These are phyloP conservation scores for Parafenestella ontariensis DNA, from an alignment of 2,329 filamentous ascomycete species.

Conservation along the genomic window DNA sequence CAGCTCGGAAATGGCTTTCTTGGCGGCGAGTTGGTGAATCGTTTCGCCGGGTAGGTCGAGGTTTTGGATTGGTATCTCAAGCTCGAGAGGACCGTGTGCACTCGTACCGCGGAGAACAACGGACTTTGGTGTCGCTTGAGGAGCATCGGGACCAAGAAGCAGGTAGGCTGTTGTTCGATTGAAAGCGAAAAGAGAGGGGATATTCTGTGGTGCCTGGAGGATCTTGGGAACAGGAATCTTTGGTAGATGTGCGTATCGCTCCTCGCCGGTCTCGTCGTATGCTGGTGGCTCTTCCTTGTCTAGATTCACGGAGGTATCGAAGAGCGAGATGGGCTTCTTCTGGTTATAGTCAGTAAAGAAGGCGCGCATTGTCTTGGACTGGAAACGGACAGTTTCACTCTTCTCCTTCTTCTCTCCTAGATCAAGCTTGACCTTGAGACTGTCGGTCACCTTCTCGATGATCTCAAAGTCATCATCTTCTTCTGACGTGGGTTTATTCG, in stretches of 20 bases:
- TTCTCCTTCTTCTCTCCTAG: conserved; percentile 19
- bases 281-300: conserved; percentile 46
- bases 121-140: conserved; percentile 58
- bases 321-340: conserved; percentile 65
- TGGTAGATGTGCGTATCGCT: conserved; percentile 62
- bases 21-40: conserved; percentile 74
- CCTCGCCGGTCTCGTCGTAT: conserved; percentile 35
- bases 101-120: conserved; percentile 67
- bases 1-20: conserved; percentile 71
- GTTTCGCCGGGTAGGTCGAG: conserved; percentile 58
- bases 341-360: conserved; percentile 19
- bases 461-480: conserved; percentile 66
- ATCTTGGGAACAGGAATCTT: conserved; percentile 61
- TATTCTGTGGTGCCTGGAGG: conserved; percentile 68
- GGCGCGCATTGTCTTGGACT: neutral
- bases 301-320: conserved; percentile 59
- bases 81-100: conserved; percentile 64
- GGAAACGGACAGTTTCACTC: conserved; percentile 11
- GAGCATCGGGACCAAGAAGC: conserved; percentile 63
- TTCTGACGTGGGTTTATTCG: conserved; percentile 20
- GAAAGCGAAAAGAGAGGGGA: conserved; percentile 72
- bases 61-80: conserved; percentile 68
- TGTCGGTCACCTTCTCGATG: conserved; percentile 64
- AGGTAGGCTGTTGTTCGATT: conserved; percentile 71
- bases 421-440: conserved; percentile 51